Evolutionary conservation across 1,284 basidiomycete species (phyloP).

Genomic region (Tilletia setariae): DNA sequence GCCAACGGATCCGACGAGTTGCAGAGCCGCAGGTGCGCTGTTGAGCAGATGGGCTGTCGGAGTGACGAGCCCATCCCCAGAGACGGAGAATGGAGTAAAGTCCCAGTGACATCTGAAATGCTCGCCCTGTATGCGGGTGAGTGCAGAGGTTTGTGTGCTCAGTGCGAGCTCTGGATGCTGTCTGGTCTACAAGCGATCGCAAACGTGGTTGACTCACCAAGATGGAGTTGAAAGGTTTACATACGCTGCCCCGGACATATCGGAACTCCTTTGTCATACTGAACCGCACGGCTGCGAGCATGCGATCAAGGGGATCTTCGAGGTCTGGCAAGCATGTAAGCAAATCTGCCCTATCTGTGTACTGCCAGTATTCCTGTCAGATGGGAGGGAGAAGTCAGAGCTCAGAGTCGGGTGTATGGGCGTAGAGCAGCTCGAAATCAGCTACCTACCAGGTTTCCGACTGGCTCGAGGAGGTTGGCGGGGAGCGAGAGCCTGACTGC

Average conservation of each 20-base stretch:
- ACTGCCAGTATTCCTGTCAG: constrained; percentile 61
- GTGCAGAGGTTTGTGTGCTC: no score
- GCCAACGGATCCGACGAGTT: constrained; percentile 5
- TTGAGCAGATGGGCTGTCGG: constrained; percentile 23
- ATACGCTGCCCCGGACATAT: constrained; percentile 77
- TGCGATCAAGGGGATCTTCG: constrained; percentile 82
- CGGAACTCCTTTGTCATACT: constrained; percentile 88
- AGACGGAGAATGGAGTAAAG: constrained; percentile 30
- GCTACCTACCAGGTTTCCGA: constrained; percentile 21
- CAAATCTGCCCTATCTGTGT: constrained; percentile 85
- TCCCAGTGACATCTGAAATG: constrained; percentile 53
- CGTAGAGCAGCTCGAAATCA: background rate
- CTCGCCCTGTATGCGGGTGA: constrained; percentile 32
- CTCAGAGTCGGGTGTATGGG: no score
- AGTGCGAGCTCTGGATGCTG: background rate
- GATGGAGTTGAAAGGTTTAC: constrained; percentile 74
- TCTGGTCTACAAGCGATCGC: background rate
- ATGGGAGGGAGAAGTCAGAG: no score
- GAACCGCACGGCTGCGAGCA: constrained; percentile 85
- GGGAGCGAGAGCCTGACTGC: constrained; percentile 50
- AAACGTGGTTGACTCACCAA: constrained; percentile 22
- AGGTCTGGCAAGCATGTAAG: constrained; percentile 83
- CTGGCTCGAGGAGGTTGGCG: constrained; percentile 49
- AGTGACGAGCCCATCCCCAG: constrained; percentile 30
- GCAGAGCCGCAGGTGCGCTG: background rate